phyloP scores from a whole-genome alignment of 306 rosid genomes.

The Pyrus communis region DNA sequence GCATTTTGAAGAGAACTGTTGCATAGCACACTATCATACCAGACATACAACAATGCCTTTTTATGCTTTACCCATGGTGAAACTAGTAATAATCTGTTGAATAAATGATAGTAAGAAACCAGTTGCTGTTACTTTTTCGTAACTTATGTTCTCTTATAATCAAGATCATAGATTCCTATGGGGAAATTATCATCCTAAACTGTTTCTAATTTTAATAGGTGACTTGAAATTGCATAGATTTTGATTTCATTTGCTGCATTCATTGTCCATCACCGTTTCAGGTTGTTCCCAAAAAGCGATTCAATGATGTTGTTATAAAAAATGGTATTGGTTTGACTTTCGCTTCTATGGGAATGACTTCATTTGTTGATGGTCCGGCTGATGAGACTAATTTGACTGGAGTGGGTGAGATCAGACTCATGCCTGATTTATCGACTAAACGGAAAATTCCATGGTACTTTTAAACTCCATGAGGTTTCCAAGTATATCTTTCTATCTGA shows the following conservation, averaged over 20 bases:
- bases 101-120: not conserved
- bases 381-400: constrained; percentile 61
- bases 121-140: not conserved
- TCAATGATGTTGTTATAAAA: constrained; percentile 40
- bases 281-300: constrained; percentile 73
- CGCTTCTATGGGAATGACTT: constrained; percentile 62
- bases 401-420: constrained; percentile 75
- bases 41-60: not conserved
- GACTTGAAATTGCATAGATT: not conserved
- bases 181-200: not conserved
- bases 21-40: not conserved
- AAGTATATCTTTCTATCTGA: not conserved
- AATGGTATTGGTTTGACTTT: constrained; percentile 68
- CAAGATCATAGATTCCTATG: too few relatives aligned
- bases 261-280: constrained; percentile 31
- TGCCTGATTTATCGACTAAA: constrained; percentile 81
- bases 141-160: not conserved
- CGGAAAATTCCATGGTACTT: constrained; percentile 71
- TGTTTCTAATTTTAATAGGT: not conserved
- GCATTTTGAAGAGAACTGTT: not conserved
- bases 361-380: constrained; percentile 54
- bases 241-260: constrained; percentile 1
- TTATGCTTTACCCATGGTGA: not conserved
- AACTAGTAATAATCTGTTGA: not conserved
- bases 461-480: too few relatives aligned